These are phyloP conservation scores for Fraxinus nigra DNA, from an alignment of 305 asterid genomes.

Conservation along the genomic window DNA sequence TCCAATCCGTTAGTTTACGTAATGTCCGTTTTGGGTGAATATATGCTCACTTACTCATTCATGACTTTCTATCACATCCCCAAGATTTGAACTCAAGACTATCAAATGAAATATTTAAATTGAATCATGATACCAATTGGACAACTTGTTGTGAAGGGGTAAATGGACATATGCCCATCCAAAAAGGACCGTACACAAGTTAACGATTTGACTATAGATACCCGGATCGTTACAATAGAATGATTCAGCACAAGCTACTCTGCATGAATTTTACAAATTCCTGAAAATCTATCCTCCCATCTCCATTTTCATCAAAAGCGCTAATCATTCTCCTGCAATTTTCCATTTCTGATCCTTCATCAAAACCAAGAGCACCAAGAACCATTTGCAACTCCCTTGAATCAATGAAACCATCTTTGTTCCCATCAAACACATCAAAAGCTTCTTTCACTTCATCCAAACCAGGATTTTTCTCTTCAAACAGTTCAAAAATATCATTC, in stretches of 20 bases:
- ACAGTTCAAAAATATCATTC: slow-evolving; percentile 1
- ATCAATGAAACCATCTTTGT: slow-evolving; percentile 36
- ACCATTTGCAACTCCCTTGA: slow-evolving; percentile 29
- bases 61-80: too few relatives aligned
- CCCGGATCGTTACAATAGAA: neutral
- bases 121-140: too few relatives aligned
- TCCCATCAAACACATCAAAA: slow-evolving; percentile 36
- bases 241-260: neutral
- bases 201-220: too few relatives aligned
- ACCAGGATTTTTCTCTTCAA: slow-evolving; percentile 27
- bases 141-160: too few relatives aligned
- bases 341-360: slow-evolving; percentile 25
- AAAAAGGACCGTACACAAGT: too few relatives aligned
- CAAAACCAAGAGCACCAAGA: slow-evolving; percentile 27
- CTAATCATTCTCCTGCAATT: slow-evolving; percentile 34
- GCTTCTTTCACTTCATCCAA: slow-evolving; percentile 27
- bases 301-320: slow-evolving; percentile 29
- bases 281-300: slow-evolving; percentile 28
- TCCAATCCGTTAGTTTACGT: too few relatives aligned
- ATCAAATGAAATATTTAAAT: too few relatives aligned
- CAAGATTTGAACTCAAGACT: too few relatives aligned
- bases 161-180: too few relatives aligned
- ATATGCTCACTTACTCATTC: too few relatives aligned
- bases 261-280: slow-evolving; percentile 31
- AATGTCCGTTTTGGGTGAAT: too few relatives aligned